These are phyloP conservation scores for Trichoderma atrobrunneum DNA, from an alignment of 2,329 filamentous ascomycete species.

Conservation along the genomic window DNA sequence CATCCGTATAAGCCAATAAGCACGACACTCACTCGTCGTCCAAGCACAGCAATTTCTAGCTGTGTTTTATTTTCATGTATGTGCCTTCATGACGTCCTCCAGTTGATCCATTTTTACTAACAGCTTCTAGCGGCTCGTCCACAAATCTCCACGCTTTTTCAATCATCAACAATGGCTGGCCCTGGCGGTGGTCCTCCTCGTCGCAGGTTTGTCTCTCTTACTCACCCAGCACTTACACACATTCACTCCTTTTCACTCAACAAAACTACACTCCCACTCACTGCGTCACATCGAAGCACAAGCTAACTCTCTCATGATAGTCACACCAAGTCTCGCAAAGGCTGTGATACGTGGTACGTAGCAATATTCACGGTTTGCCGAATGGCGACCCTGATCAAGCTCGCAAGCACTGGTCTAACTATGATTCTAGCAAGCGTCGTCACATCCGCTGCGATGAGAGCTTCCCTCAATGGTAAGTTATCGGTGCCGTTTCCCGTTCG, in stretches of 20 bases:
- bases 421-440: conserved; percentile 66
- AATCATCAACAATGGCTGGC: conserved; percentile 69
- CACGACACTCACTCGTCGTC: conserved; percentile 37
- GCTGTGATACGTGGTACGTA: conserved; percentile 82
- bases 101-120: background rate
- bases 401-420: background rate
- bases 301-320: conserved; percentile 44
- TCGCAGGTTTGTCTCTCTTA: conserved; percentile 50
- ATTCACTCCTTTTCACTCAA: background rate
- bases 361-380: background rate
- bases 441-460: conserved; percentile 98
- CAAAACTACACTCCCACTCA: background rate
- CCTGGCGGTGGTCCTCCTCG: conserved; percentile 90
- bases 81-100: conserved; percentile 16
- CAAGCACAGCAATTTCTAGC: conserved; percentile 30
- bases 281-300: background rate
- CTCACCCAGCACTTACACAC: background rate
- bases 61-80: conserved; percentile 31
- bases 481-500: background rate
- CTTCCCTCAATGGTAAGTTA: conserved; percentile 87
- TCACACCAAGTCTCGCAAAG: conserved; percentile 98
- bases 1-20: background rate
- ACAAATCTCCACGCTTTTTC: conserved; percentile 36
- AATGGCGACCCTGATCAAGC: background rate
- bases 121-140: conserved; percentile 25